Evolutionary conservation across 331 rosid species (phyloP).

Genomic region (Erythrophleum ivorense): DNA sequence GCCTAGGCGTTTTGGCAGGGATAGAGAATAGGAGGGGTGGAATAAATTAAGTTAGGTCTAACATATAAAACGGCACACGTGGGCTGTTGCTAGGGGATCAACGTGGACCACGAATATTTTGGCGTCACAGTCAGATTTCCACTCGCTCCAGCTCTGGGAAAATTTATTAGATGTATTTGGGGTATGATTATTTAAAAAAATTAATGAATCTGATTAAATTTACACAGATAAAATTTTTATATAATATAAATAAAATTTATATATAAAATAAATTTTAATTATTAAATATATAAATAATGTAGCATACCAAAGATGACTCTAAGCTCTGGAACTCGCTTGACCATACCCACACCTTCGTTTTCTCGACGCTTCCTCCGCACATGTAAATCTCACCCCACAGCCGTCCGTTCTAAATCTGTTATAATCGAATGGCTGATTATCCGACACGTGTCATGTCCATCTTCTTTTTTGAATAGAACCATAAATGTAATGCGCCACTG

Average conservation of each 20-base stretch:
- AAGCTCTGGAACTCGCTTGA: not conserved
- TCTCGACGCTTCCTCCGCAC: not conserved
- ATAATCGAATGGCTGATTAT: slow-evolving; percentile 42
- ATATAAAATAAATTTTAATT: no score
- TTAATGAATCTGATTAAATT: no score
- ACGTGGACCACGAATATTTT: not conserved
- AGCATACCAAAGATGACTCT: no score
- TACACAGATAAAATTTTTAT: no score
- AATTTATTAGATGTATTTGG: no score
- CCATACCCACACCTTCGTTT: not conserved
- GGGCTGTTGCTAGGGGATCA: not conserved
- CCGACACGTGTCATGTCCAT: slow-evolving; percentile 19
- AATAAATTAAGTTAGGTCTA: not conserved
- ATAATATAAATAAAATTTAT: no score
- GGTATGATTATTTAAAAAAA: no score
- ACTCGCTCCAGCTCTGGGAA: not conserved
- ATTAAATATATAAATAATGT: no score
- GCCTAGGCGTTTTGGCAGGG: not conserved
- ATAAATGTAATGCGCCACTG: not conserved
- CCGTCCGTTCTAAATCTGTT: slow-evolving; percentile 42
- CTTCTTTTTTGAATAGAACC: not conserved
- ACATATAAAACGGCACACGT: not conserved
- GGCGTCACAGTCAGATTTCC: not conserved
- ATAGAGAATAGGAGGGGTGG: not conserved
- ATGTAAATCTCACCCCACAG: not conserved